These are phyloP conservation scores for Closterium sp. DNA, from an alignment of 139 green algal genomes.

Conservation along the genomic window DNA sequence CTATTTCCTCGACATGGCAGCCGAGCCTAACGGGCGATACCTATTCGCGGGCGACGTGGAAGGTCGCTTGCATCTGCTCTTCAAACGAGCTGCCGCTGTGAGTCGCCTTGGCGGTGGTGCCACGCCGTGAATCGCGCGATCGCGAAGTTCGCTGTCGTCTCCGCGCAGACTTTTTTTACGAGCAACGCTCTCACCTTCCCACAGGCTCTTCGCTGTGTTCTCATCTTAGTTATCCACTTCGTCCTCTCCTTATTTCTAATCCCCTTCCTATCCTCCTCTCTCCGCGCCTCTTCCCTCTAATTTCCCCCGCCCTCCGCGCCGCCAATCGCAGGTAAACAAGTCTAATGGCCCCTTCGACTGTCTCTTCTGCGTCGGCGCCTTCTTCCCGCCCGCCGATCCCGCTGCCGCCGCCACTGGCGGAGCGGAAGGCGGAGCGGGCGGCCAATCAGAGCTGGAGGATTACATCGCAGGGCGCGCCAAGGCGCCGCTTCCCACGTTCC, in stretches of 20 bases:
- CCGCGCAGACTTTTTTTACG: not conserved
- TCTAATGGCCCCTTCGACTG: conserved; percentile 52
- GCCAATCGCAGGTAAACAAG: conserved; percentile 50
- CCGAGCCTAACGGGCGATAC: not conserved
- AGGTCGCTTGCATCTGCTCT: not conserved
- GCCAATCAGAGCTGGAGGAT: conserved; percentile 31
- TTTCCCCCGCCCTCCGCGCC: too few species aligned
- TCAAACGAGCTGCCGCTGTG: not conserved
- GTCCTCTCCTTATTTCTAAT: not conserved
- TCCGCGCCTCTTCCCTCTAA: too few species aligned
- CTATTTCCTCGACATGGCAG: not conserved
- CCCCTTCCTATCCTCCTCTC: too few species aligned
- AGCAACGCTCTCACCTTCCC: not conserved
- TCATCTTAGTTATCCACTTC: not conserved
- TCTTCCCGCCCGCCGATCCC: conserved; percentile 31
- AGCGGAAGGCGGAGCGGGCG: not conserved
- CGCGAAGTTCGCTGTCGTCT: not conserved
- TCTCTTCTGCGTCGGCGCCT: conserved; percentile 49
- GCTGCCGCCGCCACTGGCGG: not conserved
- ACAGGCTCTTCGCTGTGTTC: too few species aligned
- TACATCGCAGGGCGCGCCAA: conserved; percentile 22
- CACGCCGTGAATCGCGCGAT: not conserved
- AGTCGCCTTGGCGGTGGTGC: not conserved
- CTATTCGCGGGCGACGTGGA: not conserved
- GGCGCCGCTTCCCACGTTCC: conserved; percentile 47